A percentile compares a stretch with the other conserved stretches of the same genome.
phyloP scores from a whole-genome alignment of 306 rosid species.

The Lathyrus oleraceus region DNA sequence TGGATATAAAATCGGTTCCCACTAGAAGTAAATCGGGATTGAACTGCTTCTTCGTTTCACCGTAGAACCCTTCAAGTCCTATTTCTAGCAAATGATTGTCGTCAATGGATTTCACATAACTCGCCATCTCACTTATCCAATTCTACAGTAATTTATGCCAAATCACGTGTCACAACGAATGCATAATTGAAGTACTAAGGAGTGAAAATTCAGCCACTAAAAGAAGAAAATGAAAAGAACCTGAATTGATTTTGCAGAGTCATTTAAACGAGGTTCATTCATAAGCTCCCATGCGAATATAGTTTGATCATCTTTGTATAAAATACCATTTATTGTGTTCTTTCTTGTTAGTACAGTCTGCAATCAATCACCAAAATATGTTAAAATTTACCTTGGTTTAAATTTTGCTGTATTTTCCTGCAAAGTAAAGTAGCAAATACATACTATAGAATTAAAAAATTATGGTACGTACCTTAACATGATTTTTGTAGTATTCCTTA shows the following conservation, averaged over 20 bases:
- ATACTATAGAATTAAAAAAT: neutral
- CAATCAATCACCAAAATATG: neutral
- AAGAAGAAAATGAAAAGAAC: too few species aligned
- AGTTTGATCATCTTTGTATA: slow-evolving; percentile 26
- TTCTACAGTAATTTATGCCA: slow-evolving; percentile 22
- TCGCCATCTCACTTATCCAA: slow-evolving; percentile 50
- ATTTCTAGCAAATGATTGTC: slow-evolving; percentile 41
- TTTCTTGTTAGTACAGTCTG: slow-evolving; percentile 27
- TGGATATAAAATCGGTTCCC: slow-evolving; percentile 55
- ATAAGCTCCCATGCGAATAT: slow-evolving; percentile 49
- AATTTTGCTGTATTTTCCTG: neutral
- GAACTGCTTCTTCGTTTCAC: slow-evolving; percentile 23
- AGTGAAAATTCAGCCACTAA: too few species aligned
- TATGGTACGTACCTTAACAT: slow-evolving; percentile 15
- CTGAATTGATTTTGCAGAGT: slow-evolving; percentile 39
- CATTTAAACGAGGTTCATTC: slow-evolving; percentile 45
- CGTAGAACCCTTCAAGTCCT: slow-evolving; percentile 52
- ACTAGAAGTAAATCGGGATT: neutral
- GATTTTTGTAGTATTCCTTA: slow-evolving; percentile 34
- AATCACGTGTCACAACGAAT: neutral
- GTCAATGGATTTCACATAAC: slow-evolving; percentile 46
- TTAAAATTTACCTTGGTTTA: neutral
- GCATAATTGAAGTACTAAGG: too few species aligned
- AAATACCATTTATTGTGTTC: slow-evolving; percentile 5
- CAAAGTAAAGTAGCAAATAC: neutral